These are phyloP conservation scores for Waltergamsia citrina DNA, from an alignment of 2,329 filamentous ascomycete species.

Conservation along the genomic window DNA sequence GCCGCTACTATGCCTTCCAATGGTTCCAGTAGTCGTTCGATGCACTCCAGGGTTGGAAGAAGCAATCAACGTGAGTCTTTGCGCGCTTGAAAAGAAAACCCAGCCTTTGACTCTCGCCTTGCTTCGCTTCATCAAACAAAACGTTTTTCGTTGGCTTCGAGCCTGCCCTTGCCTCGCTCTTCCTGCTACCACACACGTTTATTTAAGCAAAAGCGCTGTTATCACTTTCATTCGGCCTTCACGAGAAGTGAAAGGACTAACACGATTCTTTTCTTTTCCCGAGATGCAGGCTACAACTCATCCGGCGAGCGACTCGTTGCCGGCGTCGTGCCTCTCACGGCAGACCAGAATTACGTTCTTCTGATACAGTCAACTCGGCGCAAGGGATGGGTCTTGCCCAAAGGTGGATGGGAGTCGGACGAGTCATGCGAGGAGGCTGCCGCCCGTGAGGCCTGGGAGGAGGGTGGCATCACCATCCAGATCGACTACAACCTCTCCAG, in stretches of 20 bases:
- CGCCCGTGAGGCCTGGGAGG: conserved; percentile 91
- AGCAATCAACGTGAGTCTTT: conserved; percentile 70
- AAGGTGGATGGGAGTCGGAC: conserved; percentile 95
- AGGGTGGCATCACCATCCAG: conserved; percentile 82
- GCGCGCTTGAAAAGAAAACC: neutral
- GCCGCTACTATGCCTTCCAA: too few species aligned
- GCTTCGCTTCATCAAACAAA: conserved; percentile 1
- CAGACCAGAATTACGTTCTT: conserved; percentile 79
- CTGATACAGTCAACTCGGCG: conserved; percentile 88
- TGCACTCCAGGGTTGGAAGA: conserved; percentile 68
- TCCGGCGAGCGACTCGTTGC: conserved; percentile 93
- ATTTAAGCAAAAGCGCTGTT: conserved; percentile 5
- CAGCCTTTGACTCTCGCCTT: neutral
- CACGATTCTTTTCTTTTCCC: conserved; percentile 4
- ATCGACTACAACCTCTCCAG: conserved; percentile 79
- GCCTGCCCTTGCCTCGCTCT: conserved; percentile 2
- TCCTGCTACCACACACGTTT: neutral
- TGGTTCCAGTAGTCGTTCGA: conserved; percentile 37
- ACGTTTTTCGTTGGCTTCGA: conserved; percentile 1
- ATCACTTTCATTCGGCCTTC: conserved; percentile 4
- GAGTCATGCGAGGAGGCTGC: conserved; percentile 82
- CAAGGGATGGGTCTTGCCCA: conserved; percentile 92
- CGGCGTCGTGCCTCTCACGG: conserved; percentile 81
- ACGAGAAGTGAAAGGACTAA: neutral
- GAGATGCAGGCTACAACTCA: conserved; percentile 68